These are phyloP conservation scores for Pseudozyma tsukubaensis DNA, from an alignment of 1,284 basidiomycete genomes.

Conservation along the genomic window DNA sequence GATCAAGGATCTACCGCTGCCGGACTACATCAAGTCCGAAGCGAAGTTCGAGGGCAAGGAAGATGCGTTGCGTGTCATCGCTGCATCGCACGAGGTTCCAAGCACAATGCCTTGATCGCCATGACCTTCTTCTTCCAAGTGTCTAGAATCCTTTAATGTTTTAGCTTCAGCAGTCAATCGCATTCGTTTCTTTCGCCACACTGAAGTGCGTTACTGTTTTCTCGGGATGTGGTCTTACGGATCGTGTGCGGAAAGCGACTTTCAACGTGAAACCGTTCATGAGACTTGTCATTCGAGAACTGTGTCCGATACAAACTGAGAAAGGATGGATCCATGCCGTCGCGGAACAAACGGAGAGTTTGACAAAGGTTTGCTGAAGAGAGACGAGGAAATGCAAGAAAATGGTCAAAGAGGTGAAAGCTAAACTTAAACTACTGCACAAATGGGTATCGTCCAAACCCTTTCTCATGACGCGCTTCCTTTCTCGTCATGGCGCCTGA, in stretches of 20 bases:
- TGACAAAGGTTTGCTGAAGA: too few relatives aligned
- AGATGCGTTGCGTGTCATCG: constrained; percentile 8
- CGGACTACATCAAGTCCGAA: constrained; percentile 38
- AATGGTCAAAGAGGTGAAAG: background rate
- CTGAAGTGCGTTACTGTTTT: too few relatives aligned
- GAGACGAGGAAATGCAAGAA: background rate
- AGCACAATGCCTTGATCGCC: constrained; percentile 11
- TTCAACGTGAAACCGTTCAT: too few relatives aligned
- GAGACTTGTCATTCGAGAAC: too few relatives aligned
- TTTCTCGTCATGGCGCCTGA: constrained; percentile 18
- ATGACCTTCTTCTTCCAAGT: background rate
- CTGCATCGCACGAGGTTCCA: constrained; percentile 8
- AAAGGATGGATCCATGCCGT: too few relatives aligned
- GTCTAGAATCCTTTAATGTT: background rate
- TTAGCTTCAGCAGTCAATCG: background rate
- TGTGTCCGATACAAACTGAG: too few relatives aligned
- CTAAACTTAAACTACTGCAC: constrained; percentile 6
- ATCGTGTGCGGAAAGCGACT: too few relatives aligned
- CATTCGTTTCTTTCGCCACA: too few relatives aligned
- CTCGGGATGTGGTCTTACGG: too few relatives aligned
- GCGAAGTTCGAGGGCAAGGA: constrained; percentile 20
- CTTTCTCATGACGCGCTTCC: constrained; percentile 8
- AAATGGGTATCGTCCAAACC: constrained; percentile 21
- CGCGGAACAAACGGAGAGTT: too few relatives aligned
- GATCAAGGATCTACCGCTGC: constrained; percentile 41